Base-by-base conservation (phyloP, 1,284 basidiomycete genomes). In the Malassezia arunalokei region DNA sequence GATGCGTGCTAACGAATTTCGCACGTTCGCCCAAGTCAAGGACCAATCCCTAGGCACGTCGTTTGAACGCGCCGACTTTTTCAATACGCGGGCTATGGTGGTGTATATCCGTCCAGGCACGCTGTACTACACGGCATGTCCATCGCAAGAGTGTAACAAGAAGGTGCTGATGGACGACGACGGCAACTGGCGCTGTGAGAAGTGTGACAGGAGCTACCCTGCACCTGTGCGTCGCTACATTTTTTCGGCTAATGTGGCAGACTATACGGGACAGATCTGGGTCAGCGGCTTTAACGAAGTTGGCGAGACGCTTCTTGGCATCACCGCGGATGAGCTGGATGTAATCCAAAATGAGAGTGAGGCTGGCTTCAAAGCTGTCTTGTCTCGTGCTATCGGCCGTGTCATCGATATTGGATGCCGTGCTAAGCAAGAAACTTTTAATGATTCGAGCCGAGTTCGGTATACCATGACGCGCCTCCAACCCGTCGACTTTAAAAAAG, bases 211-310 rank as follows among this genome's bases (percentile, higher is more conserved):
- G 65, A 63, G 80, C 75, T 50, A 86, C 81, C 71, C 77, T 78
- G 6, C 77, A 32, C 92, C 92, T 3, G 81, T 88, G 63, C 81
- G 91, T 73, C 80, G 92, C 86, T 98, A 95, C 75, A 84, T 95
- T 59, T 79, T 98, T 59, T 80, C 82, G 29, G 80, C 94, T 76
- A 88, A 87, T 49, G 84, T 89, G 11, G 82, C 87, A 35, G 94
- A 99, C 74, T 81, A 84, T 75, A 85, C 87, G 12, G 84, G 83
- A 17, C 86, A 90, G 71, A 80, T 84, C 27, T 99, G 92, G 92
- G 76, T 98, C 40, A 86, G 86, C 54, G 89, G 87, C 1, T 98
- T 98, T 78, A 95, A 98, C 73, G 94, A 98, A 12, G 82, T 86
- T 29, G 92, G 90, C 3, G 74, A 82, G 54, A 76, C 78, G 17